These are phyloP conservation scores for Neonectria ditissima DNA, from an alignment of 2,329 filamentous ascomycete species.

Conservation along the genomic window DNA sequence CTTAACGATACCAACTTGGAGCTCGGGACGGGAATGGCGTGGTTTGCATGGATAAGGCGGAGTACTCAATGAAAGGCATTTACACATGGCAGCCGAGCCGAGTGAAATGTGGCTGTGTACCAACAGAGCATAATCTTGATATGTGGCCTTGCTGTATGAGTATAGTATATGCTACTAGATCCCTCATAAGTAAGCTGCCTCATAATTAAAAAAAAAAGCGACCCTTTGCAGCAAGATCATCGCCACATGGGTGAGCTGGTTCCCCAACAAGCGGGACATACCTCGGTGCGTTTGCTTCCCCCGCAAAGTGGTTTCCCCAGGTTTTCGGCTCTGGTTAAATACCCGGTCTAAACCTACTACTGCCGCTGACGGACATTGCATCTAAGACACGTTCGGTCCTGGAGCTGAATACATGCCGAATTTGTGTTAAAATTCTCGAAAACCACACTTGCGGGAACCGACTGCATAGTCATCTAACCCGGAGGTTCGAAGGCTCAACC, in stretches of 20 bases:
- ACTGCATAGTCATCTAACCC: background rate
- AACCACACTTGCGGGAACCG: background rate
- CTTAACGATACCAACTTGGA: slow-evolving; percentile 44
- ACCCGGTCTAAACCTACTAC: slow-evolving; percentile 9
- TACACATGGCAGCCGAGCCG: background rate
- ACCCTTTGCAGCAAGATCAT: background rate
- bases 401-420: background rate
- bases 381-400: background rate
- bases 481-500: background rate
- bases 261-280: slow-evolving; percentile 47
- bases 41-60: slow-evolving; percentile 1
- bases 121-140: background rate
- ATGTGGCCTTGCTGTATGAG: background rate
- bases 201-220: background rate
- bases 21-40: slow-evolving; percentile 25
- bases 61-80: background rate
- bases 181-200: too few relatives aligned
- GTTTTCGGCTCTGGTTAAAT: slow-evolving; percentile 31
- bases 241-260: slow-evolving; percentile 41
- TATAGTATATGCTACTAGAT: background rate
- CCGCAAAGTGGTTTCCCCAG: slow-evolving; percentile 41
- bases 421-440: background rate
- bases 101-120: background rate
- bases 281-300: slow-evolving; percentile 32
- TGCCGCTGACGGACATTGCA: background rate